phyloP scores from a whole-genome alignment of 345 rosid species.

The Ceriops tagal region DNA sequence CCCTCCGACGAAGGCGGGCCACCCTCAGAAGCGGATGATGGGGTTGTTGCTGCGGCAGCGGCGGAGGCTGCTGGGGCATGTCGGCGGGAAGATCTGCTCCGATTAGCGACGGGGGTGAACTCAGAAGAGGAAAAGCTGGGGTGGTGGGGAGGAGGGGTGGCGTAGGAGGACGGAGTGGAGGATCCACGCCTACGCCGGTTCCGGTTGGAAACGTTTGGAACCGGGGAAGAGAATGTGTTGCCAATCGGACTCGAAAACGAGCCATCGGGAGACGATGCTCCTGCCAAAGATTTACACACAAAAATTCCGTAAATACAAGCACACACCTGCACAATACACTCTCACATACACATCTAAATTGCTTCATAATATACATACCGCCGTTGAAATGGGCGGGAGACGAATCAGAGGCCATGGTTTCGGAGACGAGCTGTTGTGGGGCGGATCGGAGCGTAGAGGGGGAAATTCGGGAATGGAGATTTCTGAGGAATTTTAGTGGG shows the following conservation, averaged over 20 bases:
- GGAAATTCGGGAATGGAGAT: neutral
- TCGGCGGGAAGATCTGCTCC: constrained; percentile 30
- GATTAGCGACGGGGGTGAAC: constrained; percentile 48
- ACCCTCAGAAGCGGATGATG: constrained; percentile 49
- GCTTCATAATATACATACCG: constrained; percentile 31
- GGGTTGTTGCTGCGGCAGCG: constrained; percentile 25
- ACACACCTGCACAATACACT: neutral
- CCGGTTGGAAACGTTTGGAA: constrained; percentile 26
- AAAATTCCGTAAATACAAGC: neutral
- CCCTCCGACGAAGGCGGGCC: constrained; percentile 56
- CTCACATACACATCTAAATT: neutral
- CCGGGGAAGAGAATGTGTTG: constrained; percentile 60
- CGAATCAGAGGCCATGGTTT: constrained; percentile 69
- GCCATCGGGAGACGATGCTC: constrained; percentile 66
- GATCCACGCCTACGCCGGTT: constrained; percentile 17
- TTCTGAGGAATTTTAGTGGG: constrained; percentile 21
- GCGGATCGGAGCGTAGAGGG: constrained; percentile 4
- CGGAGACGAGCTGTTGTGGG: constrained; percentile 14
- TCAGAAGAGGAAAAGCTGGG: constrained; percentile 38
- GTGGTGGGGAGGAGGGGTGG: constrained; percentile 12
- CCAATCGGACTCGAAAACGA: constrained; percentile 62
- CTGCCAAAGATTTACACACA: constrained; percentile 18
- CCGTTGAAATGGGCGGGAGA: constrained; percentile 42
- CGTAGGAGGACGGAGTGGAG: neutral
- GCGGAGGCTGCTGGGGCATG: constrained; percentile 20